Conservation (phyloP, 1,284 basidiomycete species). For the Cryptococcus sp. region DNA sequence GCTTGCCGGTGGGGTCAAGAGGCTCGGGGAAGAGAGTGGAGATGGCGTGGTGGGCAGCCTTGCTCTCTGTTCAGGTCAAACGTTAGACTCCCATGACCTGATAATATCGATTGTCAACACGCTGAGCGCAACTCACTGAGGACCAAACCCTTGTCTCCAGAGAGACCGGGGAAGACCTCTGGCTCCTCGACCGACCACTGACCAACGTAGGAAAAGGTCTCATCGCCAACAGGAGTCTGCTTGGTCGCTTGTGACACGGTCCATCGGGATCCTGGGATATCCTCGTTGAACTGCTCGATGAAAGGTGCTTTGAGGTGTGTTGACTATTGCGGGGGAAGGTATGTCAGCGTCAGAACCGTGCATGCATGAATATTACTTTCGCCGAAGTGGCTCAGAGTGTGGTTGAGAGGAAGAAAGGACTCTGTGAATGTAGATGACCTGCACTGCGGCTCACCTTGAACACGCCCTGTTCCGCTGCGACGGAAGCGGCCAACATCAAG, state of each 20-base stretch:
- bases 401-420: no score
- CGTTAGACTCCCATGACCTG: not conserved
- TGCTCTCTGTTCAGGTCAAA: conserved; percentile 44
- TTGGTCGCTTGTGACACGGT: conserved; percentile 95
- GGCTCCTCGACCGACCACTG: conserved; percentile 96
- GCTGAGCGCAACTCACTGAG: conserved; percentile 59
- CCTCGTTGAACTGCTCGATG: conserved; percentile 93
- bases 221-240: conserved; percentile 89
- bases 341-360: conserved; percentile 5
- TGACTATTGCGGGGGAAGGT: conserved; percentile 58
- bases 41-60: conserved; percentile 76
- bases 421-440: no score
- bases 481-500: conserved; percentile 41
- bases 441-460: conserved; percentile 38
- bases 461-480: conserved; percentile 34
- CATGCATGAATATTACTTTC: no score
- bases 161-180: conserved; percentile 65
- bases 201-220: conserved; percentile 95
- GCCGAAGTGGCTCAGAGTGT: no score
- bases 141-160: conserved; percentile 84
- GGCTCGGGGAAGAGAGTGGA: conserved; percentile 78
- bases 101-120: not conserved
- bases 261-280: conserved; percentile 75
- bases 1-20: conserved; percentile 81
- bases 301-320: conserved; percentile 87